Percentiles rank a stretch among this genome's conserved stretches.
Evolutionary conservation across 169 alveolate genomes (phyloP).

Genomic region (Plasmodium coatneyi): DNA sequence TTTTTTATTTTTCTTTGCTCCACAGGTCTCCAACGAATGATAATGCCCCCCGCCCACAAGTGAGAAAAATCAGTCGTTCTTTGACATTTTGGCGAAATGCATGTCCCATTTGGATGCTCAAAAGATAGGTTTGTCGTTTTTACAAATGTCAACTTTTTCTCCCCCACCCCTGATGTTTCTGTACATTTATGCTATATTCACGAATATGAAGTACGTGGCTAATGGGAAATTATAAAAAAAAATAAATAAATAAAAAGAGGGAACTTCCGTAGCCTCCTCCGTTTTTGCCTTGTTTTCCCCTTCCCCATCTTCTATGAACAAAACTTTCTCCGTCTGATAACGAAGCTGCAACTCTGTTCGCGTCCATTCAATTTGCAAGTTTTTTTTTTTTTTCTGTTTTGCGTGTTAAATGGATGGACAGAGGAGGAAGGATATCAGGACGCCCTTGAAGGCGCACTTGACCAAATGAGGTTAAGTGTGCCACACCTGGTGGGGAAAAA

Average conservation of each 20-base stretch:
- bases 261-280: not conserved
- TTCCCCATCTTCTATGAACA: not conserved
- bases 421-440: not conserved
- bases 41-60: not conserved
- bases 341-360: not conserved
- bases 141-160: not conserved
- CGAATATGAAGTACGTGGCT: not conserved
- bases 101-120: not conserved
- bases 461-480: not conserved
- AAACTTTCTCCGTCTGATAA: not conserved
- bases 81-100: not conserved
- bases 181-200: not conserved
- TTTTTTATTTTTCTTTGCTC: not conserved
- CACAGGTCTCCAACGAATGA: not conserved
- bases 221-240: not conserved
- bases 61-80: not conserved
- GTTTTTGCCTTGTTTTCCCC: not conserved
- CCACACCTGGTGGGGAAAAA: not conserved
- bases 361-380: not conserved
- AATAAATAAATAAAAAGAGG: not conserved
- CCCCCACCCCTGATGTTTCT: not conserved
- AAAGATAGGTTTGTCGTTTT: not conserved
- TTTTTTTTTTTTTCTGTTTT: not conserved
- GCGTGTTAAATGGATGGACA: not conserved
- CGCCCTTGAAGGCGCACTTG: not conserved